A percentile compares a stretch with the other conserved stretches of the same genome.
Conservation (phyloP, 192 early-diverging fungal genomes). For the Entomortierella chlamydospora region DNA sequence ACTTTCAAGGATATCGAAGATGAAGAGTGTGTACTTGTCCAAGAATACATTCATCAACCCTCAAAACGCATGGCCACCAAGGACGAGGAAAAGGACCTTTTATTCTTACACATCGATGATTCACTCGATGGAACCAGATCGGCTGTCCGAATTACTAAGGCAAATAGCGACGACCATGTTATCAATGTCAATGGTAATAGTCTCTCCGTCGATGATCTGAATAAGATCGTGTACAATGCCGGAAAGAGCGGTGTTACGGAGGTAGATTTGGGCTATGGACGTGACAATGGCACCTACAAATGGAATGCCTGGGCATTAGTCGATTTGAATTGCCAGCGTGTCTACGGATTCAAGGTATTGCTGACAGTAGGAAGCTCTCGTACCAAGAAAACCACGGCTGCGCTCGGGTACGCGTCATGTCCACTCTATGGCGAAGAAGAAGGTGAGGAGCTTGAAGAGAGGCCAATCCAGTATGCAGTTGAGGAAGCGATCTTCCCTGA, state of each 20-base stretch:
- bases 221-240: conserved; percentile 58
- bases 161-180: conserved; percentile 1
- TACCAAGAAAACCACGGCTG: conserved; percentile 16
- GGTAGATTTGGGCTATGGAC: conserved; percentile 38
- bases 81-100: conserved; percentile 44
- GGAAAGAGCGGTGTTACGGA: conserved; percentile 40
- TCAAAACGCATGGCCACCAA: conserved; percentile 14
- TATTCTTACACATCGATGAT: conserved; percentile 57
- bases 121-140: conserved; percentile 16
- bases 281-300: conserved; percentile 17
- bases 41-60: conserved; percentile 59
- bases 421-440: conserved; percentile 52
- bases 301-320: conserved; percentile 61
- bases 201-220: conserved; percentile 30
- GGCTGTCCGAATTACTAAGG: conserved; percentile 33
- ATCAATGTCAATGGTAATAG: conserved; percentile 30
- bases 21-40: conserved; percentile 44
- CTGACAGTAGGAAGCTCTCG: conserved; percentile 9
- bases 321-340: conserved; percentile 55
- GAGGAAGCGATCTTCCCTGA: conserved; percentile 46
- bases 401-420: conserved; percentile 55
- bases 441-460: conserved; percentile 31
- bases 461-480: conserved; percentile 49
- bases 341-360: conserved; percentile 61
- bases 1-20: conserved; percentile 56